Evolutionary conservation across 2,329 filamentous ascomycete species (phyloP).

Genomic region (Colletotrichum tropicicola): DNA sequence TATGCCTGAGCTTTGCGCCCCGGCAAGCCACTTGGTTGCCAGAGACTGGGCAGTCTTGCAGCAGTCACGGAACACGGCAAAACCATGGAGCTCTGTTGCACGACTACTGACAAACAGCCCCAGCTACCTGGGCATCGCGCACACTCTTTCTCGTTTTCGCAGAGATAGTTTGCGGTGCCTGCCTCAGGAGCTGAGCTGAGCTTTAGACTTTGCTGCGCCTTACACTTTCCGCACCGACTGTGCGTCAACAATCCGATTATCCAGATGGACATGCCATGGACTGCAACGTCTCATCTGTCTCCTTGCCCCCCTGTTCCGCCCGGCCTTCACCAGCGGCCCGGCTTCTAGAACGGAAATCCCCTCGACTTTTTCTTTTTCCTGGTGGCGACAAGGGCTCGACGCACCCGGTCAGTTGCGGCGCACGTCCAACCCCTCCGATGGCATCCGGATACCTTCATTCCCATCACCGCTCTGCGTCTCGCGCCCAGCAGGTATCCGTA

Average conservation of each 20-base stretch:
- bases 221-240: constrained; percentile 10
- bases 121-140: background rate
- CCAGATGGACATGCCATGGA: constrained; percentile 10
- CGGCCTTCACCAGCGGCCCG: background rate
- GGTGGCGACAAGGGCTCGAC: background rate
- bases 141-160: background rate
- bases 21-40: background rate
- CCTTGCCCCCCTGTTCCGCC: background rate
- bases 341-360: constrained; percentile 23
- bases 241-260: constrained; percentile 1
- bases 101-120: background rate
- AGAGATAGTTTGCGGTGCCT: background rate
- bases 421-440: background rate
- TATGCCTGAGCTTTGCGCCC: too few species aligned
- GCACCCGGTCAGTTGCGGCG: background rate
- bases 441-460: background rate
- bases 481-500: background rate
- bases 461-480: background rate
- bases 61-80: background rate
- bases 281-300: constrained; percentile 6
- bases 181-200: background rate
- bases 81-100: constrained; percentile 20
- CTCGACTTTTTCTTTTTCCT: background rate
- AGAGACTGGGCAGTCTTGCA: background rate
- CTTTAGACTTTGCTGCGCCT: constrained; percentile 1